phyloP scores from a whole-genome alignment of 2,329 filamentous ascomycete species.

The Aspergillus awamori region DNA sequence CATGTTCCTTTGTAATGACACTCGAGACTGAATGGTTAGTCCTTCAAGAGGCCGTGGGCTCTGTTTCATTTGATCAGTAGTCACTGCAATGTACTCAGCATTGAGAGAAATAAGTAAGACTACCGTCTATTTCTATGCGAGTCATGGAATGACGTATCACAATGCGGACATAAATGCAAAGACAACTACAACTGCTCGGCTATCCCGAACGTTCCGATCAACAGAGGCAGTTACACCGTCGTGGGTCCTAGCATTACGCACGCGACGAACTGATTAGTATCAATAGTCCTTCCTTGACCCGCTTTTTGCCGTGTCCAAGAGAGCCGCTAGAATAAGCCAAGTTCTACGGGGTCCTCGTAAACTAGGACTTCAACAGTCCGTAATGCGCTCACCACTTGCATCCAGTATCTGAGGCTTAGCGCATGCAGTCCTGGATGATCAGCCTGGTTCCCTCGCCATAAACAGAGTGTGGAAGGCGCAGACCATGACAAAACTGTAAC shows the following conservation, averaged over 20 bases:
- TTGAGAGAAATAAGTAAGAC: background rate
- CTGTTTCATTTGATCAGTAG: background rate
- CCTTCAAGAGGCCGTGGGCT: background rate
- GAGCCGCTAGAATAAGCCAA: background rate
- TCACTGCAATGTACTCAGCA: background rate
- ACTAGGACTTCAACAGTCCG: background rate
- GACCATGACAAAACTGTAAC: background rate
- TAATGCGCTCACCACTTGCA: background rate
- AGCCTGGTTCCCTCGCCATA: background rate
- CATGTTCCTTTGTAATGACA: background rate
- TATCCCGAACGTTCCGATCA: background rate
- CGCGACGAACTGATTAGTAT: background rate
- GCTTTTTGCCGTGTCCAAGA: background rate
- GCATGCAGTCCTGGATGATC: slow-evolving; percentile 3
- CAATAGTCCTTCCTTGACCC: background rate
- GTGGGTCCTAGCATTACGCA: background rate
- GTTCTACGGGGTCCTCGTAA: slow-evolving; percentile 1
- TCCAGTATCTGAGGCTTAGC: background rate
- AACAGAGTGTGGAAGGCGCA: background rate
- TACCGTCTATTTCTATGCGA: background rate
- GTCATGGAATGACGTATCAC: slow-evolving; percentile 5
- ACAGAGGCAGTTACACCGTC: background rate
- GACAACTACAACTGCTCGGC: slow-evolving; percentile 4
- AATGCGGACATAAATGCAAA: slow-evolving; percentile 1
- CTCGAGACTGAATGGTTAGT: background rate